phyloP scores from a whole-genome alignment of 257 asterid genomes.

The Nicotiana tomentosiformis region DNA sequence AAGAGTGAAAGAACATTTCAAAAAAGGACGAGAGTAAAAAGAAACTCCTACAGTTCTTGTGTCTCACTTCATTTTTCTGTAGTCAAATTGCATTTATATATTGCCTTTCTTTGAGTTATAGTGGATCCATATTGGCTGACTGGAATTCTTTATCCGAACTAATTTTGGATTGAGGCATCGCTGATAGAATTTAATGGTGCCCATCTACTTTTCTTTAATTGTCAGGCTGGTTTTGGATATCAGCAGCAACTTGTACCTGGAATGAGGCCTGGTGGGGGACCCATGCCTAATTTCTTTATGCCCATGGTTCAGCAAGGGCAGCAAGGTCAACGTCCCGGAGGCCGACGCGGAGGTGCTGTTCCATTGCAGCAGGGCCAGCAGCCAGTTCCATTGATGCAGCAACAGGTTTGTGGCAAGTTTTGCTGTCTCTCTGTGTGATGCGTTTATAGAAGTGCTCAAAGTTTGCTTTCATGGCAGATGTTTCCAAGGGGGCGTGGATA shows the following conservation, averaged over 20 bases:
- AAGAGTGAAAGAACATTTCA: not conserved
- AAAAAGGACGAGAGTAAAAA: not conserved
- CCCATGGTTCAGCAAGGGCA: slow-evolving; percentile 91
- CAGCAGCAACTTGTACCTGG: slow-evolving; percentile 98
- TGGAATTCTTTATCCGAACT: not conserved
- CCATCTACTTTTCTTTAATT: not conserved
- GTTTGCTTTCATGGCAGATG: slow-evolving; percentile 42
- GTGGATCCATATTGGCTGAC: not conserved
- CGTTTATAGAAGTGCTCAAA: not conserved
- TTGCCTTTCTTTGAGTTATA: not conserved
- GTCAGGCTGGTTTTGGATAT: slow-evolving; percentile 94
- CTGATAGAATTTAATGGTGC: not conserved
- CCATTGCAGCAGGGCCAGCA: slow-evolving; percentile 82
- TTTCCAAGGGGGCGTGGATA: slow-evolving; percentile 81
- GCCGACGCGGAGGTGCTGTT: slow-evolving; percentile 57
- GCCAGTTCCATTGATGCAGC: slow-evolving; percentile 77
- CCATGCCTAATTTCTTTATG: slow-evolving; percentile 80
- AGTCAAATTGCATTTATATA: not conserved
- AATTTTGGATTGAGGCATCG: not conserved
- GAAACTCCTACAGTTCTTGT: not conserved
- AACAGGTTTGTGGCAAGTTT: slow-evolving; percentile 38
- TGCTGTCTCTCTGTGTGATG: not conserved
- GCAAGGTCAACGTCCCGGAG: slow-evolving; percentile 94
- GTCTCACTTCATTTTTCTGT: not conserved
- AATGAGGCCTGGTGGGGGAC: slow-evolving; percentile 86